phyloP scores from a whole-genome alignment of 83 land plant genomes.

The Thuja plicata region DNA sequence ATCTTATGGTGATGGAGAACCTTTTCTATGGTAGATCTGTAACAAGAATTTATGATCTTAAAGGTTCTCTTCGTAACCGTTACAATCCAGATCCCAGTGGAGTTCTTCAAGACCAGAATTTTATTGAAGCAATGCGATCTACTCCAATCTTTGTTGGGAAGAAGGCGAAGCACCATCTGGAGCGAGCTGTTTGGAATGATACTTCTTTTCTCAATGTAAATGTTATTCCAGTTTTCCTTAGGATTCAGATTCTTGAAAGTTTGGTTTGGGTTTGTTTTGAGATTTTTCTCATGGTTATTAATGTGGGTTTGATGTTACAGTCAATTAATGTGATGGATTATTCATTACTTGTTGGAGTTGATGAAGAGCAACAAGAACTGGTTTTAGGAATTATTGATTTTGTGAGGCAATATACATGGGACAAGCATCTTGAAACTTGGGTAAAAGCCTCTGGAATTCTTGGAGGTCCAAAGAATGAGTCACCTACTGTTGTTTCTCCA shows the following conservation, averaged over 20 bases:
- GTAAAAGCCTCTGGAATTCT: conserved; percentile 94
- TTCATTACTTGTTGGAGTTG: conserved; percentile 90
- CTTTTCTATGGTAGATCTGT: conserved; percentile 71
- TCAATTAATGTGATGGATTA: conserved; percentile 94
- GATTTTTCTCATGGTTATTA: not conserved
- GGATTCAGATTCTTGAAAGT: not conserved
- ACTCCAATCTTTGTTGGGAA: conserved; percentile 92
- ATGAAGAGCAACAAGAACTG: conserved; percentile 61
- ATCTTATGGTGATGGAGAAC: conserved; percentile 97
- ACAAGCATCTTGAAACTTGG: conserved; percentile 97
- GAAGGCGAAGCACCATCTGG: conserved; percentile 86
- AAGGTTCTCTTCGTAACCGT: conserved; percentile 88
- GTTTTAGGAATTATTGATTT: conserved; percentile 97
- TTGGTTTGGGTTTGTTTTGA: conserved; percentile 5
- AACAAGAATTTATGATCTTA: conserved; percentile 85
- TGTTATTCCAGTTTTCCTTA: not conserved
- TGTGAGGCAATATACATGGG: conserved; percentile 99
- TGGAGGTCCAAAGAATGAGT: conserved; percentile 83
- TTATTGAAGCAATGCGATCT: conserved; percentile 94
- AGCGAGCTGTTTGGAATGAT: conserved; percentile 99
- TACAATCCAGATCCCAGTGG: conserved; percentile 91
- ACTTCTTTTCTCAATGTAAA: conserved; percentile 92
- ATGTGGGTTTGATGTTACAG: conserved; percentile 39
- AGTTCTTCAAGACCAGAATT: conserved; percentile 90
- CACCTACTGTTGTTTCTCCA: conserved; percentile 93